A percentile compares a stretch with the other conserved stretches of the same genome.
phyloP scores from a whole-genome alignment of 1,284 basidiomycete species.

The Inonotus obliquus region DNA sequence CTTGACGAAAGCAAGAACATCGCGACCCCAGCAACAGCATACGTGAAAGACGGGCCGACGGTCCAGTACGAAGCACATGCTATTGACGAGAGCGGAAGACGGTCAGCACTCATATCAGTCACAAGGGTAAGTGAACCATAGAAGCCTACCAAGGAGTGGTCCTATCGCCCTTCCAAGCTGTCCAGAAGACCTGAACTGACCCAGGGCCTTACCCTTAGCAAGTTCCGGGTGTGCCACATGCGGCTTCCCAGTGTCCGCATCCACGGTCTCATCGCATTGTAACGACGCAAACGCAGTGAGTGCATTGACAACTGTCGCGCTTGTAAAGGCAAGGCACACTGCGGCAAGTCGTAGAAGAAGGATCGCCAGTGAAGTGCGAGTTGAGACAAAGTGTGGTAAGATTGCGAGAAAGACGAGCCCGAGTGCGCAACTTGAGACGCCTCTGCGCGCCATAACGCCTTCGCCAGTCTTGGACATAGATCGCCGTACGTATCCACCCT shows the following conservation, averaged over 20 bases:
- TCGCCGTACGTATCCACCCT: constrained; percentile 87
- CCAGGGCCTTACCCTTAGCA: constrained; percentile 81
- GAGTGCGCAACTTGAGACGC: constrained; percentile 65
- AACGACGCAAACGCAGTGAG: constrained; percentile 82
- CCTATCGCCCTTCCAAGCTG: constrained; percentile 89
- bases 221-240: constrained; percentile 55
- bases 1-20: constrained; percentile 53
- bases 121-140: constrained; percentile 7
- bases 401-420: constrained; percentile 66
- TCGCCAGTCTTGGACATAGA: constrained; percentile 68
- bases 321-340: constrained; percentile 82
- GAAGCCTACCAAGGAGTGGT: constrained; percentile 68
- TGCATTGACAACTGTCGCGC: constrained; percentile 87
- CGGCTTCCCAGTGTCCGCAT: constrained; percentile 53
- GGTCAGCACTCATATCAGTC: constrained; percentile 10
- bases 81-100: constrained; percentile 27
- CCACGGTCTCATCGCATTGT: constrained; percentile 73
- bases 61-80: constrained; percentile 87
- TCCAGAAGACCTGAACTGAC: constrained; percentile 80
- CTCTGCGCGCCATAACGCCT: constrained; percentile 72
- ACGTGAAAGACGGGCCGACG: constrained; percentile 77
- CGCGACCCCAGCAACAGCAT: constrained; percentile 56
- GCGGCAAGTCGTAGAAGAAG: constrained; percentile 70
- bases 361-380: constrained; percentile 42
- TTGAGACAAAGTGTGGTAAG: constrained; percentile 53